phyloP scores from a whole-genome alignment of 2,329 filamentous ascomycete species.

The Tolypocladium sp. region DNA sequence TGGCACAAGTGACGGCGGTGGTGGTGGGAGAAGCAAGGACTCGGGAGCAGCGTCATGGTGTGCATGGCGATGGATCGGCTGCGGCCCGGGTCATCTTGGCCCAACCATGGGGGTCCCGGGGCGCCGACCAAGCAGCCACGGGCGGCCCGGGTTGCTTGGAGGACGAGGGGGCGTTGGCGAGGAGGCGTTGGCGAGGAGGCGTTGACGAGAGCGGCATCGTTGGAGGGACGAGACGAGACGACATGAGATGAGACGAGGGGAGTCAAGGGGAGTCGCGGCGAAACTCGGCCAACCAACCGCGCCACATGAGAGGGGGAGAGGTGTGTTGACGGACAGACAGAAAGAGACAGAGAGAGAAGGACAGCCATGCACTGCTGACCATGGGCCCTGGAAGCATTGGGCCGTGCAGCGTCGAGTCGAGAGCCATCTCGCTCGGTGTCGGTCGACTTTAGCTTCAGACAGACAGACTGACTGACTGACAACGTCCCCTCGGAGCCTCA shows the following conservation, averaged over 20 bases:
- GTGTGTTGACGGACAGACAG: too few relatives aligned
- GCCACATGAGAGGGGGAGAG: too few relatives aligned
- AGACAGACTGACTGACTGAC: too few relatives aligned
- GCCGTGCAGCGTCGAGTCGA: too few relatives aligned
- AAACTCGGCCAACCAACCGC: too few relatives aligned
- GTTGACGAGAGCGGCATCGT: background rate
- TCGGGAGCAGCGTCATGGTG: background rate
- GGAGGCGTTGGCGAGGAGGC: too few relatives aligned
- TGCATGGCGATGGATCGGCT: background rate
- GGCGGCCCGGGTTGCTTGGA: background rate
- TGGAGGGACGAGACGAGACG: background rate
- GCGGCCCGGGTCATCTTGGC: background rate
- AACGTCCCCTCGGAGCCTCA: background rate
- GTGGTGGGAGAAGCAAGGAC: background rate
- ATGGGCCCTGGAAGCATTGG: too few relatives aligned
- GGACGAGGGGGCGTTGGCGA: background rate
- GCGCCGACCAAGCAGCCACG: background rate
- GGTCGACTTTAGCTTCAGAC: background rate
- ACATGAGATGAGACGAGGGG: background rate
- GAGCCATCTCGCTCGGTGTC: too few relatives aligned
- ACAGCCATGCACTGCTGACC: too few relatives aligned
- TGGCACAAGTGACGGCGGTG: background rate
- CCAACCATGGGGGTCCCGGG: background rate
- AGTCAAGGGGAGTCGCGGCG: too few relatives aligned
- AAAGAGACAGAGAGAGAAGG: too few relatives aligned